Evolutionary conservation across 2,329 filamentous ascomycete genomes (phyloP).

Genomic region (Colletotrichum aenigma): DNA sequence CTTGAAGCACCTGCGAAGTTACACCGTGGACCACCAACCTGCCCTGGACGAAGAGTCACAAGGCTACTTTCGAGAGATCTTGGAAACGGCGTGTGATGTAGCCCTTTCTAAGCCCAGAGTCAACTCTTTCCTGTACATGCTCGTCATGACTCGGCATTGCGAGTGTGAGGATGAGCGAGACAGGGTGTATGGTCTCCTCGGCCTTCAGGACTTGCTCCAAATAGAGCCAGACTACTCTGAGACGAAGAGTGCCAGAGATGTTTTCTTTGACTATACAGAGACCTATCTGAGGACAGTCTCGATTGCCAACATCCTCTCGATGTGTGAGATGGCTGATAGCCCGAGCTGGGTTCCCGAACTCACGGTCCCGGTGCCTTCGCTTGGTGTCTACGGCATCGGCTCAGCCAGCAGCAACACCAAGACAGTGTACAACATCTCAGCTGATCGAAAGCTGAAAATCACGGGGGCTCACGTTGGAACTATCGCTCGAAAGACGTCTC

Average conservation of each 20-base stretch:
- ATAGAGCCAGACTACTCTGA: not conserved
- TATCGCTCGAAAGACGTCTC: not conserved
- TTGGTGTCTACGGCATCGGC: not conserved
- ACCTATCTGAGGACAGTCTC: not conserved
- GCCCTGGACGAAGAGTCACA: not conserved
- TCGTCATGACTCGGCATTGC: not conserved
- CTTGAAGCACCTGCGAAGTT: not conserved
- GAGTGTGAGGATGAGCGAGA: not conserved
- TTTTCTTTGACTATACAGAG: not conserved
- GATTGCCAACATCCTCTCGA: not conserved
- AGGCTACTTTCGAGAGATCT: not conserved
- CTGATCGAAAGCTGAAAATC: not conserved
- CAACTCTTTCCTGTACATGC: not conserved
- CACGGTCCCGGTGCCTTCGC: not conserved
- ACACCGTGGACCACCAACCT: not conserved
- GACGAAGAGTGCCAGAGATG: not conserved
- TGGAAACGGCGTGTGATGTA: not conserved
- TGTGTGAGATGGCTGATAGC: not conserved
- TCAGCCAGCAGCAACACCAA: not conserved
- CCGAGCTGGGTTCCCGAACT: not conserved
- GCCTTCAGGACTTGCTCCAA: fast-evolving
- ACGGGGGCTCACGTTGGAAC: not conserved
- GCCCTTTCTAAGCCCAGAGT: not conserved
- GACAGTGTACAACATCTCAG: not conserved
- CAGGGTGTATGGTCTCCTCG: not conserved